Evolutionary conservation across 2,329 filamentous ascomycete species (phyloP), one percentile per base, ranked within the genome.

Genomic region (Xylaria sp.): DNA sequence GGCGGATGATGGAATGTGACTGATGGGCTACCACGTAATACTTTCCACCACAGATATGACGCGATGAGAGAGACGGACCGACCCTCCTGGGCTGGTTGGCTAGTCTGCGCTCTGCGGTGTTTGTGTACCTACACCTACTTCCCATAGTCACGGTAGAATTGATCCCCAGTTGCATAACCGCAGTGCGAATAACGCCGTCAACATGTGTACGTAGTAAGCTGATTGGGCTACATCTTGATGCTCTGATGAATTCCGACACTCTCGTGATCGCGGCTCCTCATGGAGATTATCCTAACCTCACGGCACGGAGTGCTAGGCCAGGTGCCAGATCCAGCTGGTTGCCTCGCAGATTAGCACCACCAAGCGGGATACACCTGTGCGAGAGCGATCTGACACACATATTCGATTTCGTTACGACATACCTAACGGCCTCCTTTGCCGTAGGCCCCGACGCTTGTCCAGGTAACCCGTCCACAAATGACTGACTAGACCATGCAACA

Each of bases 101-200:
- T 31, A 21, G 43, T 19, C 21, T 44, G 43, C 37, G 35, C 43
- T 52, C 40, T 53, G 33, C 46, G 44, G 49, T 55, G 51, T 60
- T 52, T 60, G 60, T 63, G 60, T 56, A 60, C 52, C 46, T 56
- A 56, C 51, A 33, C n/a, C 33, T 49, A 51, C 40, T 11, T 47
- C 31, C 21, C 19, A 58, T 52, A 53, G 54, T 53, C 33, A 58
- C 35, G 54, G 48, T 54, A 48, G 59, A 62, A 53, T 53, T 37
- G 35, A 56, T 7, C 35, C 15, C 9, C 29, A 35, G n/a, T 52
- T 43, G 37, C 38, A 55, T 40, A 40, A 27, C 13, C 3, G 13
- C 10, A 43, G 13, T 37, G 19, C 48, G 19, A 35, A 41, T 31
- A 17, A 40, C 19, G 15, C 21, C 6, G 15, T 13, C 5, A n/a